Base-by-base conservation (phyloP, 2,329 filamentous ascomycete species). In the Epichloe coenophiala region DNA sequence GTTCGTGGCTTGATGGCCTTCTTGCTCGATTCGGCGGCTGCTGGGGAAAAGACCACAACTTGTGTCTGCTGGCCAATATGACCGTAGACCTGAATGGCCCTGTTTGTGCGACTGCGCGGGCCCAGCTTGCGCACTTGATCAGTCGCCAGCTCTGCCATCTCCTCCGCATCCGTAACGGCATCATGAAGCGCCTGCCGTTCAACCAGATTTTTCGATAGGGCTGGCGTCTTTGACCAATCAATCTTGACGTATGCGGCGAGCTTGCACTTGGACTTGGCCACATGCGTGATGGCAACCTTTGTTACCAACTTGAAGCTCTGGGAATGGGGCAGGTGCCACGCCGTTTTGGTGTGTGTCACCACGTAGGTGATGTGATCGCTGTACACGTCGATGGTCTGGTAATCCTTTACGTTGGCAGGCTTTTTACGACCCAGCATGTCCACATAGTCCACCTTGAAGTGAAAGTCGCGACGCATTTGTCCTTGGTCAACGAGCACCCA, bases 271-370 rank as follows among this genome's bases (percentile, higher is more conserved):
- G 87, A 89, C 68, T 97, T 97, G 48, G 88, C 83, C 53, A 91
- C 77, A 61, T 97, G 88, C 2, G 93, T 96, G 55, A 98, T 93
- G 56, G 96, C 88, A 55, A 95, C 82, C 67, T 95, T 96, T 57
- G 81, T 91, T 51, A 94, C 80, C 21, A 96, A 72, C 58, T 84
- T 83, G 68, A 97, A 95, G 48, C 81, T 78, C 46, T 81, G 75
- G 49, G 84, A 80, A 63, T 89, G 83, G 12, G 93, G 93, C 38
- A 97, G 74, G 70, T 95, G 88, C 88, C 88, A 95, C 6, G 79
- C 75, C 17, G 76, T 81, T 63, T 77, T 80, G 61, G 71, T 70
- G 56, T 83, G 76, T 9, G 75, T 77, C 43, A 84, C 77, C 36
- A 83, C 78, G 58, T 84, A 84, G 44, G 77, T 82, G 50, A 80